Evolutionary conservation across 2,329 filamentous ascomycete genomes (phyloP), one percentile per base, ranked within the genome.

Genomic region (Neopestalotiopsis rosae): DNA sequence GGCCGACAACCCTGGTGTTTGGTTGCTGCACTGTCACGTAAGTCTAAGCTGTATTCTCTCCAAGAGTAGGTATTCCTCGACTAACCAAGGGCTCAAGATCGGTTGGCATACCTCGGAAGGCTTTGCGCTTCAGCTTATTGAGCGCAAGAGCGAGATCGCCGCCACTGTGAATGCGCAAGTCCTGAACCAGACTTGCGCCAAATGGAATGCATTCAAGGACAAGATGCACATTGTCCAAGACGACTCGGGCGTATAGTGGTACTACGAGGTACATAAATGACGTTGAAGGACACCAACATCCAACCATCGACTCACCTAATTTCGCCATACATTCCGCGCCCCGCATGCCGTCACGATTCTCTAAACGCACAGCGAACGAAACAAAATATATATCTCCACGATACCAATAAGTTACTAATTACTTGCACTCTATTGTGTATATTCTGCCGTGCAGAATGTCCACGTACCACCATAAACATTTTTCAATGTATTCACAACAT

Each of bases 101-200:
- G 82, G 82, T 49, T 86, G 82, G 85, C 86, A 89, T 74, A 81
- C 85, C 20, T 78, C 76, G 49, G 81, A 84, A 71, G 86, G 85
- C 58, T 81, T 89, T 17, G 85, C 83, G 2, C 77, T 88, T 59
- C 87, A 89, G 76, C 86, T 89, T 72, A 72, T 89, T 63, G 80
- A 81, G 71, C 74, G 76, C 52, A 61, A 71, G 58, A 64, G 78
- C 65, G 72, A 82, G 65, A 78, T 81, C 67, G 63, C 61, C 0
- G 65, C 67, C 42, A 70, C 76, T 9, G 63, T 72, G 20, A 73
- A 77, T 30, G 65, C 69, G 7, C 66, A 69, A n/a, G 70, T 69
- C 56, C 68, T 80, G 12, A 74, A 79, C 66, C 74, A 70, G 17
- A 78, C 74, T 20, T 80, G 79, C 67, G 52, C 69, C 9, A 71